These are phyloP conservation scores for Physcomitrium patens DNA, from an alignment of 225 moss, liverwort and hornwort genomes.

Conservation along the genomic window DNA sequence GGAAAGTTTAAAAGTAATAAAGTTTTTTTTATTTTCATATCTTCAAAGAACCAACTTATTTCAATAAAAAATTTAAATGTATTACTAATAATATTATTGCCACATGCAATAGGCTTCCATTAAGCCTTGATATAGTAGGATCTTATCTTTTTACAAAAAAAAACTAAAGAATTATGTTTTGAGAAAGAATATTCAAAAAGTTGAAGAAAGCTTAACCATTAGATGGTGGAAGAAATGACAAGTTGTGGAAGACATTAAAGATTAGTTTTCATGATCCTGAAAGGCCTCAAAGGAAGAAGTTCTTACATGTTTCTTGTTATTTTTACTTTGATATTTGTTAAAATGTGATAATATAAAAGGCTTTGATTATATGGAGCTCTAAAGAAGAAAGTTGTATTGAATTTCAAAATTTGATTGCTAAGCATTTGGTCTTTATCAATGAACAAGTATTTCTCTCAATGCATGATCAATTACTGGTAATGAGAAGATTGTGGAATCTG, in stretches of 20 bases:
- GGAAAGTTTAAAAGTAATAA: background rate
- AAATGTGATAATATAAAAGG: background rate
- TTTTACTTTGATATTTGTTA: background rate
- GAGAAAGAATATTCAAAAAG: background rate
- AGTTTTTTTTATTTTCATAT: background rate
- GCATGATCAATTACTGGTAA: background rate
- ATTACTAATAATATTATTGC: background rate
- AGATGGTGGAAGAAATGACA: background rate
- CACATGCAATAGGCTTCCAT: background rate
- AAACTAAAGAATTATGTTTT: background rate
- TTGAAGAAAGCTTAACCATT: background rate
- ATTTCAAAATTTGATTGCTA: background rate
- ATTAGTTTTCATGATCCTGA: background rate
- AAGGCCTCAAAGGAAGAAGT: background rate
- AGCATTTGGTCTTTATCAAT: background rate
- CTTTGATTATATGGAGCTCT: background rate
- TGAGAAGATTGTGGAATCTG: background rate
- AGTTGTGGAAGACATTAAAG: background rate
- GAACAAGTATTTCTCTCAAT: background rate
- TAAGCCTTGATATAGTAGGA: background rate
- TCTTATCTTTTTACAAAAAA: background rate
- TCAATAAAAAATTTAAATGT: background rate
- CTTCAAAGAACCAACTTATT: background rate
- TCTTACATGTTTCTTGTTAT: background rate
- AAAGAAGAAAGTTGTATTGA: background rate